Evolutionary conservation across 2,329 filamentous ascomycete genomes (phyloP).

Genomic region (Botrytis cinerea): DNA sequence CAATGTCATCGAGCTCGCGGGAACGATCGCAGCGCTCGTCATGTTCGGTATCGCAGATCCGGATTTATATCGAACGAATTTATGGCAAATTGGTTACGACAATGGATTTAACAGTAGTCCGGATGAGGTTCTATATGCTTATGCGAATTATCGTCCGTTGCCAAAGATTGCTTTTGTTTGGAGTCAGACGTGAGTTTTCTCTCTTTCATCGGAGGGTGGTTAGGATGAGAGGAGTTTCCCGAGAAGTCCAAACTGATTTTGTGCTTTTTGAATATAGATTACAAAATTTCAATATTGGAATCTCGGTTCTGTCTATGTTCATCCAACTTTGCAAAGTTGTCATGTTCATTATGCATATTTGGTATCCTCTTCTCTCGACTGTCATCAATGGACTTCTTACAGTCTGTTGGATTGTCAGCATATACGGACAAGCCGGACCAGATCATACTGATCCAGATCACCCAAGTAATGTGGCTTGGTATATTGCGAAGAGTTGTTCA

Average conservation of each 20-base stretch:
- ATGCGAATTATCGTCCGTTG: slow-evolving; percentile 67
- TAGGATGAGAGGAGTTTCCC: background rate
- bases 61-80: slow-evolving; percentile 67
- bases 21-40: slow-evolving; percentile 65
- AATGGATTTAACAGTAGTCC: slow-evolving; percentile 76
- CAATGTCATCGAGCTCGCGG: slow-evolving; percentile 65
- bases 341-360: slow-evolving; percentile 69
- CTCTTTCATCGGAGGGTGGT: background rate
- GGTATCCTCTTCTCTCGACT: slow-evolving; percentile 65
- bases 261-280: slow-evolving; percentile 51
- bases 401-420: slow-evolving; percentile 64
- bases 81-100: slow-evolving; percentile 73
- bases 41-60: slow-evolving; percentile 74
- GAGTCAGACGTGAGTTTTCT: slow-evolving; percentile 64
- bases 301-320: slow-evolving; percentile 75
- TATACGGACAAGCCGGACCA: slow-evolving; percentile 71
- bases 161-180: slow-evolving; percentile 69
- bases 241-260: slow-evolving; percentile 24
- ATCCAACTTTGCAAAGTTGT: slow-evolving; percentile 71
- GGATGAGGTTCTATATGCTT: slow-evolving; percentile 67
- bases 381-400: slow-evolving; percentile 59
- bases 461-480: slow-evolving; percentile 69
- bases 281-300: slow-evolving; percentile 74
- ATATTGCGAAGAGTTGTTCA: slow-evolving; percentile 69
- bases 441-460: slow-evolving; percentile 68